Evolutionary conservation across 306 rosid genomes (phyloP), one percentile per base, ranked within the genome.

Genomic region (Glycyrrhiza uralensis): DNA sequence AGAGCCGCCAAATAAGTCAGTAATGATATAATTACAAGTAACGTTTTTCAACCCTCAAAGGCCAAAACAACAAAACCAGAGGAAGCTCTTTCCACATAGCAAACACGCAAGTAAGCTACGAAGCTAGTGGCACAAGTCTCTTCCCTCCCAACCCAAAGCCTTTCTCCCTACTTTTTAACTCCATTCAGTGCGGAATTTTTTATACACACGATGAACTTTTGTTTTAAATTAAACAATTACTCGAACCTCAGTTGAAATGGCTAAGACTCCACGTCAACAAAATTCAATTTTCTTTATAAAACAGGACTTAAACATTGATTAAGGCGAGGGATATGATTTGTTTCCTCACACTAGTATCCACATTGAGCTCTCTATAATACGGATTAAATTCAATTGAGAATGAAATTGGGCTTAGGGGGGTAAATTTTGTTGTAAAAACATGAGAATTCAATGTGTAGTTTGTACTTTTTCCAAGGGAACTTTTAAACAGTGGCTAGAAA

Each of bases 41-140:
- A 28, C 51, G 71, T 19, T 67, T 74, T 59, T 66, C 76, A n/a
- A 15, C 58, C 41, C 69, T 68, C 61, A 80, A 69, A 69, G 80
- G 69, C 38, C 76, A 19, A 66, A 35, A 45, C 49, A 35, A 55
- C 54, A 13, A n/a, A 65, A 44, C n/a, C 63, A 41, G 19, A 66
- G 57, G 20, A 67, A 66, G 64, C 19, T 71, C 42, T 38, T 73
- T 50, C 36, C 9, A 29, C 29, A 29, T 30, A 26, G 50, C 38
- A 52, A 77, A 52, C n/a, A n/a, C n/a, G n/a, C 41, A 32, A 52
- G 76, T 20, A 52, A 22, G 52, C 41, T 6, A 51, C 18, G 7
- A 63, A n/a, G 46, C 15, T 76, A 55, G 35, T 47, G 56, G 46
- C 76, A 6, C 19, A 2, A 6, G 24, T 29, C 42, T 66, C 35